Base-by-base conservation (phyloP, 2,329 filamentous ascomycete species). In the Graphilbum ipis-grandicollis region DNA sequence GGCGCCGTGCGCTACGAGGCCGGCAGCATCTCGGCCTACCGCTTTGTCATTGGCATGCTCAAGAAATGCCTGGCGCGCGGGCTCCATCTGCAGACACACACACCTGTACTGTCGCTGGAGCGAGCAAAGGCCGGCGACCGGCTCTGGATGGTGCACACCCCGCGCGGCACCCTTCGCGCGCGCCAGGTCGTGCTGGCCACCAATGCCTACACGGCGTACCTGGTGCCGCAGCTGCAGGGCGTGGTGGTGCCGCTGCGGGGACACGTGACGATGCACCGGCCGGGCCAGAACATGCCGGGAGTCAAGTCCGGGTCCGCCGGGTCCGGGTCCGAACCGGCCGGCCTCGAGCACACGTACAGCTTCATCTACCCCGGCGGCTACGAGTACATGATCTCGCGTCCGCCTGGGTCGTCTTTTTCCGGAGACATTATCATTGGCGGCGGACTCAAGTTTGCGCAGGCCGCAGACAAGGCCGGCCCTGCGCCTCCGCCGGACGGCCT, bases 301-400 rank as follows among this genome's bases (percentile, higher is more conserved):
- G 14, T n/a, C n/a, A 31, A 12, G 18, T 23, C 29, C 22, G 22
- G 14, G 9, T 8, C 23, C 23, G 23, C 7, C 23, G 9, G 12
- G 15, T n/a, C n/a, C n/a, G n/a, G n/a, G n/a, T n/a, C n/a, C n/a
- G n/a, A n/a, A n/a, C n/a, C n/a, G n/a, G n/a, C 12, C 4, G 19
- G 19, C 19, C 19, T 12, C 19, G 19, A n/a, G 8, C 61, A 58
- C 2, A 73, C 71, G 1, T 78, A 75, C 46, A 73, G 64, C 17
- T 73, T 79, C 44, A 66, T 76, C 19, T 73, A 72, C 47, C 57
- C 59, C 2, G 53, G 56, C 19, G 71, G 74, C 1, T 79, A 75
- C 47, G 76, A 80, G 41, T 81, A 80, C 51, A 71, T 80, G 62
- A 67, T 79, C 9, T 62, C 68, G 2, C 60, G 70, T 1, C 65